Evolutionary conservation across 225 moss, liverwort and hornwort genomes (phyloP).

Genomic region (Climacium dendroides): DNA sequence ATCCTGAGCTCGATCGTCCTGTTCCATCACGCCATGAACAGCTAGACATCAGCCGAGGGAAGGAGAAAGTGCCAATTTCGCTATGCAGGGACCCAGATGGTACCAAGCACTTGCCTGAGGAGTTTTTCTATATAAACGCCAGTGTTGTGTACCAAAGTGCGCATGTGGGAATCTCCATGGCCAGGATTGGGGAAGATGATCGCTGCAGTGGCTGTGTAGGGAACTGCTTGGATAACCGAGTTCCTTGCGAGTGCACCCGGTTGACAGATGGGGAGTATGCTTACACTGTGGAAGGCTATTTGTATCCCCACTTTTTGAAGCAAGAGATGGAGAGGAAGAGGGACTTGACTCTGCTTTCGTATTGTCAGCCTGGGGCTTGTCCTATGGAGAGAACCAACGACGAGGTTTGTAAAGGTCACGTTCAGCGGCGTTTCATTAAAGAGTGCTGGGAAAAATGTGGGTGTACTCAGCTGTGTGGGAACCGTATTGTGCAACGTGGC

Average conservation of each 20-base stretch:
- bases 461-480: slow-evolving; percentile 60
- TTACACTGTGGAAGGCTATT: slow-evolving; percentile 48
- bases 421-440: slow-evolving; percentile 60
- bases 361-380: slow-evolving; percentile 32
- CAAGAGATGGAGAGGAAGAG: slow-evolving; percentile 26
- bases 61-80: slow-evolving; percentile 46
- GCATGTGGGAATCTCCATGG: slow-evolving; percentile 49
- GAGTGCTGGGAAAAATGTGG: slow-evolving; percentile 99
- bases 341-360: neutral
- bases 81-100: slow-evolving; percentile 4
- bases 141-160: slow-evolving; percentile 60
- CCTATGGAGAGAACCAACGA: slow-evolving; percentile 27
- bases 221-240: slow-evolving; percentile 42
- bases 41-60: slow-evolving; percentile 60
- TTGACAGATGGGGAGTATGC: slow-evolving; percentile 62
- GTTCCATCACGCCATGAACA: neutral
- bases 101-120: slow-evolving; percentile 6
- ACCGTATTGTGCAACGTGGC: slow-evolving; percentile 82
- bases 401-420: slow-evolving; percentile 56
- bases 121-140: slow-evolving; percentile 42
- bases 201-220: slow-evolving; percentile 50
- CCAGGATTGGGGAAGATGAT: slow-evolving; percentile 74
- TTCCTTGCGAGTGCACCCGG: slow-evolving; percentile 60
- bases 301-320: slow-evolving; percentile 34
- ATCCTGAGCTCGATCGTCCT: neutral